Evolutionary conservation across 164 flowering plant genomes (phyloP).

Genomic region (Chloranthus sessilifolius): DNA sequence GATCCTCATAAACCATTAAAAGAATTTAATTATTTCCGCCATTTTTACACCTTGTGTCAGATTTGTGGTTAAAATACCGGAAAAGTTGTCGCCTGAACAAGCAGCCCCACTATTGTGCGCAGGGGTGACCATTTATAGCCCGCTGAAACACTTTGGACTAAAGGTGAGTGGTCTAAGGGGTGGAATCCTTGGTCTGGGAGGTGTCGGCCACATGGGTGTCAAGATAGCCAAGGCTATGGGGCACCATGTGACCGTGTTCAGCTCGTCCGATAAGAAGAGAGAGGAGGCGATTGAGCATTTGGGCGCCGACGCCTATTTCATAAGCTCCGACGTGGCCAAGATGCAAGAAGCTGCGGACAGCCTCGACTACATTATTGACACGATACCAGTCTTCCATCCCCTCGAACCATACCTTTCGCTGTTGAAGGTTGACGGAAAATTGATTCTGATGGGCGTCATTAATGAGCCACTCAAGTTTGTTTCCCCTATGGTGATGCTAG

Average conservation of each 20-base stretch:
- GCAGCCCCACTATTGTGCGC: constrained; percentile 56
- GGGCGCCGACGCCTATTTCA: constrained; percentile 43
- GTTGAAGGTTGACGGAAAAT: constrained; percentile 40
- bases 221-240: constrained; percentile 62
- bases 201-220: constrained; percentile 61
- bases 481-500: constrained; percentile 71
- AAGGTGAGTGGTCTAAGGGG: constrained; percentile 18
- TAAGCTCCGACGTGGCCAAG: constrained; percentile 32
- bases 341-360: constrained; percentile 33
- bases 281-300: constrained; percentile 41
- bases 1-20: no score
- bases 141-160: constrained; percentile 33
- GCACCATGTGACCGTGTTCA: constrained; percentile 51
- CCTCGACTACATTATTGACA: constrained; percentile 54
- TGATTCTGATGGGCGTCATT: constrained; percentile 35
- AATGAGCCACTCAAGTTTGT: constrained; percentile 37
- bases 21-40: constrained; percentile 15
- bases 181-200: constrained; percentile 51
- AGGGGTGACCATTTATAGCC: constrained; percentile 56
- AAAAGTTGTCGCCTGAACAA: constrained; percentile 39
- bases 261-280: constrained; percentile 47
- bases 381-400: constrained; percentile 39
- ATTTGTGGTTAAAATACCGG: constrained; percentile 49
- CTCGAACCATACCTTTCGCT: constrained; percentile 35
- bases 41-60: constrained; percentile 56